Conservation (phyloP, 805 yeast genomes). For the Lachancea sp. region DNA sequence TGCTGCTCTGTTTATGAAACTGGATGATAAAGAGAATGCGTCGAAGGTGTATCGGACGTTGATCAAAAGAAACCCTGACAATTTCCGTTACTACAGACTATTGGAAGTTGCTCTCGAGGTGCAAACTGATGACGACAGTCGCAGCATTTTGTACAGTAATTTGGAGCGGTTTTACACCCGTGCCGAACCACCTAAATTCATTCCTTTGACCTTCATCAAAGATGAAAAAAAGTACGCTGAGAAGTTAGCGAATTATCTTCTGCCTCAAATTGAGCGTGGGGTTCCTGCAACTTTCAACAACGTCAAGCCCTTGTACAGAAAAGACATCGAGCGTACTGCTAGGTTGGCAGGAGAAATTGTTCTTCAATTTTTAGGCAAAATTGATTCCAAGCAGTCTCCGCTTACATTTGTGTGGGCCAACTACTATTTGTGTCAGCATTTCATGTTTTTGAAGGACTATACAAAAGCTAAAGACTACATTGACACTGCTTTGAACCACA, state of each 20-base stretch:
- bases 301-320: conserved; percentile 70
- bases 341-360: conserved; percentile 48
- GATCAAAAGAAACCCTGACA: conserved; percentile 81
- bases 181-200: conserved; percentile 70
- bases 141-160: conserved; percentile 57
- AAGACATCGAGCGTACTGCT: conserved; percentile 33
- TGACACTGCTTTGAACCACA: conserved; percentile 57
- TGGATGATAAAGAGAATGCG: conserved; percentile 58
- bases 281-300: conserved; percentile 88
- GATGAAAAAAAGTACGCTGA: conserved; percentile 40
- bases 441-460: conserved; percentile 48
- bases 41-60: conserved; percentile 59
- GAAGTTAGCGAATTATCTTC: conserved; percentile 49
- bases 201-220: conserved; percentile 69
- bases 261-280: conserved; percentile 61
- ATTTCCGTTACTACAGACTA: conserved; percentile 53
- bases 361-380: conserved; percentile 37
- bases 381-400: conserved; percentile 31
- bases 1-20: conserved; percentile 55
- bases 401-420: conserved; percentile 52
- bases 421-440: conserved; percentile 76
- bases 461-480: conserved; percentile 49
- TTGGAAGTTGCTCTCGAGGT: conserved; percentile 60
- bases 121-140: conserved; percentile 39
- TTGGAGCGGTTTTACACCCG: conserved; percentile 69